phyloP scores from a whole-genome alignment of 441 rosid species.

The Kokia cookei region DNA sequence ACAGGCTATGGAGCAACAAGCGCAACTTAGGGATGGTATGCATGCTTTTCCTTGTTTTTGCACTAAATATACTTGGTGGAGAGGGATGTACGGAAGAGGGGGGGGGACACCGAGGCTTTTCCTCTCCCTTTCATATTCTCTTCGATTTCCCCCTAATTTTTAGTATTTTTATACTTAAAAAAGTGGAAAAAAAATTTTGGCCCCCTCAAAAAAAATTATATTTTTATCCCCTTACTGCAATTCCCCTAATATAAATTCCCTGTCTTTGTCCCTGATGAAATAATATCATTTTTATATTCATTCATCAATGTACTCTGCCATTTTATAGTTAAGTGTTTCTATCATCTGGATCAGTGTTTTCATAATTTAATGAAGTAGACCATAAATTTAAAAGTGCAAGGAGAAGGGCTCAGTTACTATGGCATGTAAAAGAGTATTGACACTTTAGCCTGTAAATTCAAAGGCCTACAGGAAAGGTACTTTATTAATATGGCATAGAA shows the following conservation, averaged over 20 bases:
- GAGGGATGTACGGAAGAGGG: too few species aligned
- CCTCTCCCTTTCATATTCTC: too few species aligned
- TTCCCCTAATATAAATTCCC: too few species aligned
- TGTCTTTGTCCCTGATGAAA: not conserved
- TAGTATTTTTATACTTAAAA: too few species aligned
- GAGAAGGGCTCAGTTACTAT: not conserved
- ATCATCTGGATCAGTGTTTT: not conserved
- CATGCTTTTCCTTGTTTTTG: not conserved
- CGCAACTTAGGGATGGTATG: conserved; percentile 60
- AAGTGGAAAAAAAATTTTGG: too few species aligned
- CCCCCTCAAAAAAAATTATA: too few species aligned
- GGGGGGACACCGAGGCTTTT: too few species aligned
- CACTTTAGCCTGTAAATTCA: not conserved
- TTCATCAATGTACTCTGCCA: not conserved
- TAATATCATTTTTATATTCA: not conserved
- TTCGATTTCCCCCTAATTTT: too few species aligned
- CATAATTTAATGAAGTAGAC: not conserved
- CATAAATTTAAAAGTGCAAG: not conserved
- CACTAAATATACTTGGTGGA: not conserved
- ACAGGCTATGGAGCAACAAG: conserved; percentile 93
- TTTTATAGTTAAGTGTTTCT: not conserved
- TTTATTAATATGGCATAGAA: not conserved
- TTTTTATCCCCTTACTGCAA: too few species aligned
- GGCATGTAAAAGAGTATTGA: not conserved
- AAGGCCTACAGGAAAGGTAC: not conserved